Evolutionary conservation across 495 filamentous ascomycete species (phyloP).

Genomic region (Daldinia vernicosa): DNA sequence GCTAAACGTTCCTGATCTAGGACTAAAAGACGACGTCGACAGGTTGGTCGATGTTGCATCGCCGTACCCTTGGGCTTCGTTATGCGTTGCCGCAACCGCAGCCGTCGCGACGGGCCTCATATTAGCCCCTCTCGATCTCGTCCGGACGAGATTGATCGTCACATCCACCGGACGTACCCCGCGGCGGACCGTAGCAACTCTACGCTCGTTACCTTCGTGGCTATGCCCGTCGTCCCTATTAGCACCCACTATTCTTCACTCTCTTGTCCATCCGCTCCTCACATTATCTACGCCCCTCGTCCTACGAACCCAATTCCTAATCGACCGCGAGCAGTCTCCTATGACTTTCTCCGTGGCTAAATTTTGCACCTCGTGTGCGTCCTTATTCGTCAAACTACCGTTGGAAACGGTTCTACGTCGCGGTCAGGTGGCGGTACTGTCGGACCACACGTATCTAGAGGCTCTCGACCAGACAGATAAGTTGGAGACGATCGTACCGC

Average conservation of each 20-base stretch:
- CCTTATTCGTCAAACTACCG: slow-evolving; percentile 84
- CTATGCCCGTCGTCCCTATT: slow-evolving; percentile 74
- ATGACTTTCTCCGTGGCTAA: slow-evolving; percentile 77
- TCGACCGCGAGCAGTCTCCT: slow-evolving; percentile 85
- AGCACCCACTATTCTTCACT: slow-evolving; percentile 85
- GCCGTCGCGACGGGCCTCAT: slow-evolving; percentile 80
- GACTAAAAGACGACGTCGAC: slow-evolving; percentile 63
- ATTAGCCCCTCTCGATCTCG: slow-evolving; percentile 85
- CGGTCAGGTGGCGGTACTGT: slow-evolving; percentile 76
- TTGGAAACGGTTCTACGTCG: slow-evolving; percentile 91
- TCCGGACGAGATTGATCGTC: slow-evolving; percentile 88
- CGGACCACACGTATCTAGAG: slow-evolving; percentile 51
- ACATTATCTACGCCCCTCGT: slow-evolving; percentile 81
- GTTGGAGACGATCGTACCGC: slow-evolving; percentile 76
- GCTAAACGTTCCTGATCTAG: slow-evolving; percentile 82
- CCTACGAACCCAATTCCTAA: slow-evolving; percentile 76
- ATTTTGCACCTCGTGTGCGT: slow-evolving; percentile 78
- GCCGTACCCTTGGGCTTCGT: slow-evolving; percentile 74
- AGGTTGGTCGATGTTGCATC: slow-evolving; percentile 68
- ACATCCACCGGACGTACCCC: slow-evolving; percentile 77
- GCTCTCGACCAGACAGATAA: slow-evolving; percentile 54
- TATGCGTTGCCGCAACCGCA: slow-evolving; percentile 83
- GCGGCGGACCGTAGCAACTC: slow-evolving; percentile 75
- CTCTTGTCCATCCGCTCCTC: slow-evolving; percentile 81
- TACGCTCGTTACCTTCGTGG: slow-evolving; percentile 80